A percentile compares a stretch with the other conserved stretches of the same genome.
Evolutionary conservation across 768 basidiomycete genomes (phyloP).

Genomic region (Lactarius hatsudake): DNA sequence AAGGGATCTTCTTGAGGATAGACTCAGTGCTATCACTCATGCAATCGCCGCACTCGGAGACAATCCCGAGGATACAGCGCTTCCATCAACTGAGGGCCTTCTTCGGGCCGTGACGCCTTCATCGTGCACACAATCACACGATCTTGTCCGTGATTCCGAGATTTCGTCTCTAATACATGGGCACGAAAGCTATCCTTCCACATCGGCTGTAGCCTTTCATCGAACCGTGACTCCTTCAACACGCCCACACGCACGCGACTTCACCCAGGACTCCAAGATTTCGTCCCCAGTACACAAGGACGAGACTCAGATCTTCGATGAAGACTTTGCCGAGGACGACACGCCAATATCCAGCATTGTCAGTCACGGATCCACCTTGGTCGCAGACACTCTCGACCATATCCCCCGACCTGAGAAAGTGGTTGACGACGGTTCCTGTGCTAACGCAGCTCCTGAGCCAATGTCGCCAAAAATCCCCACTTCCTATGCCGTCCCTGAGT

Average conservation of each 20-base stretch:
- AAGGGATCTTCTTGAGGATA: conserved; percentile 37
- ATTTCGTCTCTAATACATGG: background rate
- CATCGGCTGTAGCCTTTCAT: background rate
- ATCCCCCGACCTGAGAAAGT: background rate
- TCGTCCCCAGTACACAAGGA: background rate
- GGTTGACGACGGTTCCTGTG: background rate
- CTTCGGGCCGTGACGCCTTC: background rate
- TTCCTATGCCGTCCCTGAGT: conserved; percentile 10
- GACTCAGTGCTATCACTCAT: conserved; percentile 40
- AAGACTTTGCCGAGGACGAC: conserved; percentile 2
- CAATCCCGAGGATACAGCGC: background rate
- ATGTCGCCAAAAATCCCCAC: background rate
- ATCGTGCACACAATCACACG: conserved; percentile 1
- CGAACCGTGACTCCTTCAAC: background rate
- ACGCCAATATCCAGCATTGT: conserved; percentile 1
- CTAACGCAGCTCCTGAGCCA: background rate
- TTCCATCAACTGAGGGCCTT: background rate
- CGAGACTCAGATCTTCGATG: conserved; percentile 12
- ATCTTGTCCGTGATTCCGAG: conserved; percentile 1
- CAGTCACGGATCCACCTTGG: conserved; percentile 16
- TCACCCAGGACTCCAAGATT: background rate
- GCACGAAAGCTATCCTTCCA: background rate
- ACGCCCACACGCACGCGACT: background rate
- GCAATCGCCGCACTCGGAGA: conserved; percentile 32
- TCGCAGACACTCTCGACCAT: conserved; percentile 9